Evolutionary conservation across 2,329 filamentous ascomycete genomes (phyloP).

Genomic region (Talaromyces marneffei): DNA sequence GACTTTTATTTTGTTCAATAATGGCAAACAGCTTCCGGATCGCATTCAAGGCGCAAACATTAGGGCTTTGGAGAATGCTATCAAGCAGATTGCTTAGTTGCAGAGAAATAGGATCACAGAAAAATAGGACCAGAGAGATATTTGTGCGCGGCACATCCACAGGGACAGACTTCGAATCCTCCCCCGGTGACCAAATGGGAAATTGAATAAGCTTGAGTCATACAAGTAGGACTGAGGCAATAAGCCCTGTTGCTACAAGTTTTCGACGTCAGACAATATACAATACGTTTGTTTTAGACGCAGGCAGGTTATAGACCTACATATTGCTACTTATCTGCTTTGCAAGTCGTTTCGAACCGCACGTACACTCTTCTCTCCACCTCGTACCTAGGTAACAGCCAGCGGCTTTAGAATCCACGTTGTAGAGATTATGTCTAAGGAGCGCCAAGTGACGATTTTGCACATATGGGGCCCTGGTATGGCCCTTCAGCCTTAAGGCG

Average conservation of each 20-base stretch:
- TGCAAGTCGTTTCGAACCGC: background rate
- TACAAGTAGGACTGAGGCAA: background rate
- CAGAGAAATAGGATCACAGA: background rate
- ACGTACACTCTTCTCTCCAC: background rate
- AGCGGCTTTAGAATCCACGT: background rate
- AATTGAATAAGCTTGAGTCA: background rate
- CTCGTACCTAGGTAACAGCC: too few species aligned
- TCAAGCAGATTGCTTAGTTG: conserved; percentile 16
- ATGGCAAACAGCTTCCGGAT: conserved; percentile 29
- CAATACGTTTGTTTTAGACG: background rate
- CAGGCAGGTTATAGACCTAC: background rate
- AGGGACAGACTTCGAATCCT: background rate
- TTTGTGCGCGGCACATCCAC: background rate
- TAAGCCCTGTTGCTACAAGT: background rate
- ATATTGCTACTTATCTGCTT: background rate
- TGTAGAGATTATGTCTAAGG: background rate
- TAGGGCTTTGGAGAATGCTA: conserved; percentile 48
- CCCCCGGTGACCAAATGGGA: background rate
- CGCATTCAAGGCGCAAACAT: conserved; percentile 60
- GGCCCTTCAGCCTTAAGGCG: too few species aligned
- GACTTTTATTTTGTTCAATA: conserved; percentile 37
- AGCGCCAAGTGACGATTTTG: too few species aligned
- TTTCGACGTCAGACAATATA: too few species aligned
- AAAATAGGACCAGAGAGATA: background rate
- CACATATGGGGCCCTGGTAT: too few species aligned